Evolutionary conservation across 139 green algal species (phyloP), one percentile per base, ranked within the genome.

Genomic region (Chlamydomonas schloesseri): DNA sequence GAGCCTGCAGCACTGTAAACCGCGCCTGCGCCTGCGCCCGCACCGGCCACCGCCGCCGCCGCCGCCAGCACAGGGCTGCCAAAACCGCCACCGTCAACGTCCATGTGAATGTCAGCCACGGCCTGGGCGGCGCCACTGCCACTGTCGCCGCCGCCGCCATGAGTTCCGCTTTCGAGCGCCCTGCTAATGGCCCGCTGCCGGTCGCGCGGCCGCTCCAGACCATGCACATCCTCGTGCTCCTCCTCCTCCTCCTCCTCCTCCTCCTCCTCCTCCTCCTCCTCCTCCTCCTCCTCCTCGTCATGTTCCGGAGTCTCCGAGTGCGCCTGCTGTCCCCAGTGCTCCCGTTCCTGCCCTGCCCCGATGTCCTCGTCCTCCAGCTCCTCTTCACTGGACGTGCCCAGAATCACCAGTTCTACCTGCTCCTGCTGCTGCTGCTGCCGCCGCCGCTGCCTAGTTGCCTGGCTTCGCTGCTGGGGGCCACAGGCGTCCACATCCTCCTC

Each of bases 331-430:
- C 58, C 20, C 58, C 21, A 13, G 53, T 58, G 5, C 58, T 67
- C 58, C 18, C 58, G 14, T 67, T 5, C 58, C 5, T 29, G 5
- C 18, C 18, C 33, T 15, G 53, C 68, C 34, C 34, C 34, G 2
- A 53, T 33, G 17, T 17, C 34, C 17, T 73, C 68, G 65, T 29
- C 28, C 6, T 71, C 65, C 29, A 20, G 9, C 65, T 65, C 36
- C 37, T 75, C 70, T 29, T 84, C 78, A 46, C 64, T 84, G 29
- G 78, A 67, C 6, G 64, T 84, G 64, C 78, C 78, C 3, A 84
- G 34, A 29, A 84, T 65, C 15, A 84, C 64, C 3, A 74, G 28
- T 0, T 84, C 78, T 3, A 29, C 53, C 29, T 34, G 29, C 73
- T 28, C 29, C 47, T 28, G 73, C 69, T 1, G 31, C 14, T 11